phyloP scores from a whole-genome alignment of 306 rosid genomes.

The Albizia julibrissin region DNA sequence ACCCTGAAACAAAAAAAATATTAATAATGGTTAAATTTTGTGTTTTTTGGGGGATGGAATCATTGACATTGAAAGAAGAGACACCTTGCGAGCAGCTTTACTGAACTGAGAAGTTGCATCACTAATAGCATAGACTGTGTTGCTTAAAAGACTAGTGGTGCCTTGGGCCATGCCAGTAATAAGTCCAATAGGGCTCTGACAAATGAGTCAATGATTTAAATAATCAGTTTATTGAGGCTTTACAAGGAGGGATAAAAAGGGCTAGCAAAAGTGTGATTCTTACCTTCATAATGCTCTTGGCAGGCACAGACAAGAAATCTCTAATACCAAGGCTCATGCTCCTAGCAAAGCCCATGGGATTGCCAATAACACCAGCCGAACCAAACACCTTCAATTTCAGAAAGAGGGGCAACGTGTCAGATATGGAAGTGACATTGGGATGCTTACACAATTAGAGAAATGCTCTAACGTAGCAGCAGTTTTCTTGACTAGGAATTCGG shows the following conservation, averaged over 20 bases:
- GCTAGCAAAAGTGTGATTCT: neutral
- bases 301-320: slow-evolving; percentile 91
- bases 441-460: neutral
- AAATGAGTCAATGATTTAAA: slow-evolving; percentile 31
- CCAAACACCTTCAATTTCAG: slow-evolving; percentile 77
- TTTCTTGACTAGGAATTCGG: neutral
- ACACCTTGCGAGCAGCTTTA: slow-evolving; percentile 94
- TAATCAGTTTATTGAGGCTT: slow-evolving; percentile 16
- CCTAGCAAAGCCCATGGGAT: slow-evolving; percentile 97
- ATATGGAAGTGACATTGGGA: neutral
- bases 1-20: slow-evolving; percentile 53
- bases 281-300: slow-evolving; percentile 80
- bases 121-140: slow-evolving; percentile 89
- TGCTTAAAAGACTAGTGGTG: slow-evolving; percentile 89
- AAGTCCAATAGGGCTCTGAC: slow-evolving; percentile 91
- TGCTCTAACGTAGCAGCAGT: neutral
- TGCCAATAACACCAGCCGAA: slow-evolving; percentile 98
- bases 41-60: neutral
- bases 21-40: slow-evolving; percentile 18
- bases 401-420: slow-evolving; percentile 28
- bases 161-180: slow-evolving; percentile 94
- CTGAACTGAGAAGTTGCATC: slow-evolving; percentile 97
- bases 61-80: slow-evolving; percentile 30
- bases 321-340: slow-evolving; percentile 85
- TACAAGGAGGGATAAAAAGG: neutral